phyloP scores from a whole-genome alignment of 352 stramenopile species.

The Saprolegnia parasitica region DNA sequence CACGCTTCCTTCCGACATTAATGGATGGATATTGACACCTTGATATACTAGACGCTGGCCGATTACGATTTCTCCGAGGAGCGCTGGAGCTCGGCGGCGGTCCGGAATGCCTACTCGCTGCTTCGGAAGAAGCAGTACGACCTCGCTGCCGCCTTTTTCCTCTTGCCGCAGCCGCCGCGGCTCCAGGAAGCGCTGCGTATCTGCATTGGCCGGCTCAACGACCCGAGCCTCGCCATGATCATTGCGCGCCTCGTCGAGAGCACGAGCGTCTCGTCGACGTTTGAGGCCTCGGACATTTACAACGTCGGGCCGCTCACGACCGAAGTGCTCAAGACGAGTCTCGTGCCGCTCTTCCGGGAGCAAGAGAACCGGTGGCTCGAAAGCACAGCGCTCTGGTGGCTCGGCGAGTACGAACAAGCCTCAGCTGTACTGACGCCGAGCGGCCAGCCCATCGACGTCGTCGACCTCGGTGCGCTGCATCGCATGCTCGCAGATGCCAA shows the following conservation, averaged over 20 bases:
- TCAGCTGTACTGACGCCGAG: constrained; percentile 57
- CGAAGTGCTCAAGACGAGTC: constrained; percentile 54
- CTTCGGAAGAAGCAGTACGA: constrained; percentile 91
- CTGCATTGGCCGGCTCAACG: constrained; percentile 79
- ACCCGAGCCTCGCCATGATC: constrained; percentile 86
- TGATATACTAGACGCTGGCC: constrained; percentile 48
- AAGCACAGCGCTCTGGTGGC: constrained; percentile 74
- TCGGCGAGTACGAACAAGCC: constrained; percentile 82
- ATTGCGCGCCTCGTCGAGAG: constrained; percentile 86
- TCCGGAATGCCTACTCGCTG: constrained; percentile 95
- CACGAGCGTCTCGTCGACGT: constrained; percentile 5
- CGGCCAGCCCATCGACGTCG: constrained; percentile 60
- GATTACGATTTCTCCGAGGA: constrained; percentile 79
- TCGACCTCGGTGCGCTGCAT: not conserved
- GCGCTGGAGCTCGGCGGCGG: constrained; percentile 77
- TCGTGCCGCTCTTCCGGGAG: constrained; percentile 59
- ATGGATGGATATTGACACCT: not conserved
- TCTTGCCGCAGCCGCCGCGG: constrained; percentile 88
- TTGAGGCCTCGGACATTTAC: constrained; percentile 47
- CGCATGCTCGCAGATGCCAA: not conserved
- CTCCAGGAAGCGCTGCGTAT: constrained; percentile 90
- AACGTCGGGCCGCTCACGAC: constrained; percentile 47
- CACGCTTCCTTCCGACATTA: not conserved
- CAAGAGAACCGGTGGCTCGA: constrained; percentile 69
- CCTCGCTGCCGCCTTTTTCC: constrained; percentile 88